phyloP scores from a whole-genome alignment of 2,329 filamentous ascomycete species.

The Emmonsiellopsis sp. region DNA sequence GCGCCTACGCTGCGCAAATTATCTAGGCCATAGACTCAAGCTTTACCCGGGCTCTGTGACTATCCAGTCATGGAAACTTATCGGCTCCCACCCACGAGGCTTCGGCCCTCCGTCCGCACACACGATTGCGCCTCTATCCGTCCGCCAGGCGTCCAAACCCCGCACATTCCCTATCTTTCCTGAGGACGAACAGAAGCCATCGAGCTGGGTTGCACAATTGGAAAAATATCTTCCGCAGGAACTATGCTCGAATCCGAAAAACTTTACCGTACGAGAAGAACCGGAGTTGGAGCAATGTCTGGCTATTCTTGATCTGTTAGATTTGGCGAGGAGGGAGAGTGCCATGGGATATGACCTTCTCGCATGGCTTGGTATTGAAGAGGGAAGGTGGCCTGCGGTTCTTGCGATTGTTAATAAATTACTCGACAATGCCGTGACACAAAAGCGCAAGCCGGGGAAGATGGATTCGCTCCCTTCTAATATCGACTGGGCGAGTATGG shows the following conservation, averaged over 20 bases:
- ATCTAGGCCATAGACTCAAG: slow-evolving; percentile 21
- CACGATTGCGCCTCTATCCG: background rate
- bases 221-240: slow-evolving; percentile 23
- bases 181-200: slow-evolving; percentile 15
- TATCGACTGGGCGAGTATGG: slow-evolving; percentile 17
- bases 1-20: slow-evolving; percentile 25
- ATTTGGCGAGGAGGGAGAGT: slow-evolving; percentile 16
- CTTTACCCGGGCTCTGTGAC: slow-evolving; percentile 6
- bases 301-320: slow-evolving; percentile 23
- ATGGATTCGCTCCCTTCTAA: slow-evolving; percentile 18
- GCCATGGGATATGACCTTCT: slow-evolving; percentile 26
- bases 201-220: slow-evolving; percentile 26
- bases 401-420: slow-evolving; percentile 28
- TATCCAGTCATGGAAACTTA: background rate
- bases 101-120: background rate
- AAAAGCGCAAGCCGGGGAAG: slow-evolving; percentile 10
- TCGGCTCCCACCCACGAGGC: background rate
- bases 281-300: slow-evolving; percentile 16
- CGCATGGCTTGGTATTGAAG: slow-evolving; percentile 28
- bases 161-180: slow-evolving; percentile 13
- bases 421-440: slow-evolving; percentile 26
- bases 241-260: slow-evolving; percentile 11
- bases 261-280: slow-evolving; percentile 5
- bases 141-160: slow-evolving; percentile 2
- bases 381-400: slow-evolving; percentile 32